A percentile compares a stretch with the other conserved stretches of the same genome.
These are phyloP conservation scores for Pythium monospermum DNA, from an alignment of 352 stramenopile genomes.

Conservation along the genomic window DNA sequence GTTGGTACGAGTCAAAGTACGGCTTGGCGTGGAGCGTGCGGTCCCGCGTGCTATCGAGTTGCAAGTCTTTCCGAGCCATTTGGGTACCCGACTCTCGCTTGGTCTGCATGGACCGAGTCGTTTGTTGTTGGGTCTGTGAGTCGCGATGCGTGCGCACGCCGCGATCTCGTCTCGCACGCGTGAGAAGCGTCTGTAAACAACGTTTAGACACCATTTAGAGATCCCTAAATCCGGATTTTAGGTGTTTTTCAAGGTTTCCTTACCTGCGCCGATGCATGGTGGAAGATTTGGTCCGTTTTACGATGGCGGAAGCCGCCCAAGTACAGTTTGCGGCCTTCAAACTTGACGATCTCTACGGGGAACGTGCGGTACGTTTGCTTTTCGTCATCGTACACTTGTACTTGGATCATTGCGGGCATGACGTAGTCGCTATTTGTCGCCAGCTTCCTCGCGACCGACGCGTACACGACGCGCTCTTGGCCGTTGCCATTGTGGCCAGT, in stretches of 20 bases:
- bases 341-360: constrained; percentile 73
- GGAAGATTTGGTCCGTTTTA: constrained; percentile 85
- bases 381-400: constrained; percentile 64
- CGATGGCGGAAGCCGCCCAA: constrained; percentile 87
- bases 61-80: constrained; percentile 77
- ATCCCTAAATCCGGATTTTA: not conserved
- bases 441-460: constrained; percentile 35
- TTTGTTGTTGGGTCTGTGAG: constrained; percentile 83
- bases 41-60: constrained; percentile 66
- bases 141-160: constrained; percentile 64
- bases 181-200: constrained; percentile 41
- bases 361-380: constrained; percentile 47
- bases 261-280: constrained; percentile 87
- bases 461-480: constrained; percentile 39
- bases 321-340: constrained; percentile 75
- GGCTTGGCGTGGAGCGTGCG: constrained; percentile 46
- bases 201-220: not conserved
- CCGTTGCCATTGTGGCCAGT: constrained; percentile 17
- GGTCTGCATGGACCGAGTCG: constrained; percentile 79
- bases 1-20: constrained; percentile 90
- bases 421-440: constrained; percentile 61
- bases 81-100: constrained; percentile 88
- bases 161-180: constrained; percentile 33
- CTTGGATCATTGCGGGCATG: constrained; percentile 82
- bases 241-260: too few relatives aligned